Evolutionary conservation across 768 basidiomycete genomes (phyloP).

Genomic region (Mycena sanguinolenta): DNA sequence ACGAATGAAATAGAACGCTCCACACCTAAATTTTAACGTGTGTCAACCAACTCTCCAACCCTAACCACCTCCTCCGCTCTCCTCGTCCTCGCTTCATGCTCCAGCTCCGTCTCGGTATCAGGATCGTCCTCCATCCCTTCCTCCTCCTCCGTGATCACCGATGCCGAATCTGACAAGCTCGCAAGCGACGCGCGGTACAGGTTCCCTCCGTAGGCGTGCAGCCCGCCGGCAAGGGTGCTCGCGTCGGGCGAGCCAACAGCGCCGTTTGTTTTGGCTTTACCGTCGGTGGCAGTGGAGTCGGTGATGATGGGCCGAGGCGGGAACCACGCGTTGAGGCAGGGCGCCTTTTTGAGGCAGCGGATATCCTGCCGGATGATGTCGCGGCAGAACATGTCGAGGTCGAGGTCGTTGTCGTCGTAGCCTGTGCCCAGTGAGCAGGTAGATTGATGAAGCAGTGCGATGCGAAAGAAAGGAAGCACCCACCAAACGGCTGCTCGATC

Average conservation of each 20-base stretch:
- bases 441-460: too few species aligned
- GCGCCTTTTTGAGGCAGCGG: constrained; percentile 62
- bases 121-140: background rate
- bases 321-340: constrained; percentile 60
- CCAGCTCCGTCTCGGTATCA: constrained; percentile 11
- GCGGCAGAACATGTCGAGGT: constrained; percentile 74
- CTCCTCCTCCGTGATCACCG: background rate
- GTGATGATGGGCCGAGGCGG: background rate
- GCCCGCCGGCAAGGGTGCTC: background rate
- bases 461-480: constrained; percentile 38
- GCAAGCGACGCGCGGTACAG: constrained; percentile 35
- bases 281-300: background rate
- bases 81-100: constrained; percentile 1
- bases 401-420: constrained; percentile 78
- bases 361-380: constrained; percentile 71
- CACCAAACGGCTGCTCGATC: constrained; percentile 78
- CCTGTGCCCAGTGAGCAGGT: constrained; percentile 46
- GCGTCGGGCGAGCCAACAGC: too few species aligned
- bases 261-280: too few species aligned
- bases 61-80: background rate
- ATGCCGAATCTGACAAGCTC: constrained; percentile 30
- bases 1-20: too few species aligned
- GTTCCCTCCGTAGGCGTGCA: constrained; percentile 27
- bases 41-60: constrained; percentile 32
- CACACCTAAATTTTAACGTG: constrained; percentile 14